Evolutionary conservation across 2,329 filamentous ascomycete species (phyloP).

Genomic region (Trichoderma sp.): DNA sequence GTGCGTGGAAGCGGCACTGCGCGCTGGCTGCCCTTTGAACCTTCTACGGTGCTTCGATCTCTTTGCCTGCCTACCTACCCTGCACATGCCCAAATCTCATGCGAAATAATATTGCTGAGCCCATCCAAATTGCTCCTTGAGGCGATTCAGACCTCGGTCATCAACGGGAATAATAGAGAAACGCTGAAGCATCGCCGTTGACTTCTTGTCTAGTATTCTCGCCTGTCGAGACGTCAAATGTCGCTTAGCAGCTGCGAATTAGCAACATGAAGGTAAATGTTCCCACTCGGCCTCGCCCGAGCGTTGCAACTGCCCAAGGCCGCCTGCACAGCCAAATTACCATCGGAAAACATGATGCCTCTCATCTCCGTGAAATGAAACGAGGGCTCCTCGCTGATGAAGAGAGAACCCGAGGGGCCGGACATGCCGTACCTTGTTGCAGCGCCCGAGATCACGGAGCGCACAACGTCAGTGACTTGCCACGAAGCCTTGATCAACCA

Average conservation of each 20-base stretch:
- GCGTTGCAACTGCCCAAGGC: background rate
- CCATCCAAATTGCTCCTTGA: too few relatives aligned
- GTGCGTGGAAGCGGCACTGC: background rate
- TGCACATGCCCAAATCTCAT: background rate
- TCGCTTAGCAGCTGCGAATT: conserved; percentile 14
- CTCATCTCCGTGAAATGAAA: conserved; percentile 22
- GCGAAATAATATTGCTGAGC: background rate
- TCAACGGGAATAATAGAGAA: too few relatives aligned
- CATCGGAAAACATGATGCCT: background rate
- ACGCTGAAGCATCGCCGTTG: background rate
- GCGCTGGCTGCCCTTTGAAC: background rate
- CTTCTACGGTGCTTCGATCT: background rate
- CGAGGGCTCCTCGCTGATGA: background rate
- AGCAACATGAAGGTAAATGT: background rate
- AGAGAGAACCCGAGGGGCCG: conserved; percentile 8
- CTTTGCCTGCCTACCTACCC: background rate
- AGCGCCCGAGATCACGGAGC: background rate
- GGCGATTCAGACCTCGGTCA: too few relatives aligned
- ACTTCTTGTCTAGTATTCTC: background rate
- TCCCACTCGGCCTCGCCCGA: background rate
- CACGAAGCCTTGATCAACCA: conserved; percentile 4
- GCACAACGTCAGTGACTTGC: conserved; percentile 3
- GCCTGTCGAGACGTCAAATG: background rate
- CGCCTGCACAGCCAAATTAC: background rate
- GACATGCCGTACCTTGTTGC: background rate